Conservation (phyloP, 75 land plant genomes). For the Cryptomeria japonica region DNA sequence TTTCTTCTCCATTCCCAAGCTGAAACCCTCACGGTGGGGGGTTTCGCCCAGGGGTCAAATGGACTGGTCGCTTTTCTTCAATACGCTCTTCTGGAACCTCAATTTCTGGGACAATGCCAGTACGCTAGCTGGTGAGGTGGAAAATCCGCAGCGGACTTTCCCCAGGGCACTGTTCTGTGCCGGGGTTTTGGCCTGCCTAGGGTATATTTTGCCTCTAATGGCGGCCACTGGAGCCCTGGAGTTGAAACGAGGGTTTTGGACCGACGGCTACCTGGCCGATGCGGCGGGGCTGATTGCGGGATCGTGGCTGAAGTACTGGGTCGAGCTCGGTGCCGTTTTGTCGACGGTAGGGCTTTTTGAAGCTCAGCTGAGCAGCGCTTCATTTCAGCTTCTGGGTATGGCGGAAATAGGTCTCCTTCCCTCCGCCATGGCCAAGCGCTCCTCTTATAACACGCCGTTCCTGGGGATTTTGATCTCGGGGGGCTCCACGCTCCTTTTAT, state of each 20-base stretch:
- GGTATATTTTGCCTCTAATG: constrained; percentile 63
- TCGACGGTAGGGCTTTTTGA: no score
- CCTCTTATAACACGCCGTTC: constrained; percentile 72
- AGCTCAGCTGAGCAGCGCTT: no score
- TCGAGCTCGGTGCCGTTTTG: constrained; percentile 65
- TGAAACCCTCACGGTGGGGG: constrained; percentile 53
- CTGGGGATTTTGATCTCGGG: constrained; percentile 63
- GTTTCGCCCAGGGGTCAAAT: constrained; percentile 19
- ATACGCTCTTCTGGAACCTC: constrained; percentile 80
- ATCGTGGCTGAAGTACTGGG: constrained; percentile 67
- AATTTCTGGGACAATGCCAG: constrained; percentile 90
- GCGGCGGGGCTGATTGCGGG: constrained; percentile 66
- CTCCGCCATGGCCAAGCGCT: constrained; percentile 34
- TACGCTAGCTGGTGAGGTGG: constrained; percentile 51
- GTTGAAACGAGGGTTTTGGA: constrained; percentile 40
- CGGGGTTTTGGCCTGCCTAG: constrained; percentile 47
- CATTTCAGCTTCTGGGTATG: no score
- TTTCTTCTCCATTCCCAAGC: constrained; percentile 46
- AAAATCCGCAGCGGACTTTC: constrained; percentile 39
- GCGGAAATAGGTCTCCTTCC: constrained; percentile 64
- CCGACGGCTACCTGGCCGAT: constrained; percentile 59
- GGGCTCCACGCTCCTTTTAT: constrained; percentile 44
- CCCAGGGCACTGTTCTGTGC: constrained; percentile 55
- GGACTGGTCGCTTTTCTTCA: no score
- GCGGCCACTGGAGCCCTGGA: constrained; percentile 64